A percentile compares a stretch with the other conserved stretches of the same genome.
These are phyloP conservation scores for Erodium texanum DNA, from an alignment of 441 rosid genomes.

Conservation along the genomic window DNA sequence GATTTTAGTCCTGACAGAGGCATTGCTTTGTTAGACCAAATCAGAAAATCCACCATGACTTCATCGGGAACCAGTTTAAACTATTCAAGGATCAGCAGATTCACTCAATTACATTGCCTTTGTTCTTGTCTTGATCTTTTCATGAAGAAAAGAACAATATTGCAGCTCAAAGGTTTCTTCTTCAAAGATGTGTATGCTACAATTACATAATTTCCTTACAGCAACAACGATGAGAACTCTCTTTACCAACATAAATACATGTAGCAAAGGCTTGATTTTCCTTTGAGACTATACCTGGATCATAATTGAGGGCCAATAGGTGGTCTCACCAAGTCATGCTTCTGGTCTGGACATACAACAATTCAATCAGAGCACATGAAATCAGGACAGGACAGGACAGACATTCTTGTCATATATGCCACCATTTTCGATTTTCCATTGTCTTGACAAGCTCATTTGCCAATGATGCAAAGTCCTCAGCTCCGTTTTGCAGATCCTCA, in stretches of 20 bases:
- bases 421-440: constrained; percentile 69
- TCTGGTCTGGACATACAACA: neutral
- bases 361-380: neutral
- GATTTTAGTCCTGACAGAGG: too few relatives aligned
- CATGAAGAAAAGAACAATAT: too few relatives aligned
- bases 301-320: neutral
- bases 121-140: too few relatives aligned
- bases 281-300: neutral
- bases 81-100: too few relatives aligned
- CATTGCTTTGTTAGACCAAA: too few relatives aligned
- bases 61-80: too few relatives aligned
- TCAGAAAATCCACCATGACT: too few relatives aligned
- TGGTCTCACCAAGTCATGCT: neutral
- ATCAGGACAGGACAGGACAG: too few relatives aligned
- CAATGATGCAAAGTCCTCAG: constrained; percentile 59
- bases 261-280: neutral
- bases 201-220: neutral
- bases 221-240: too few relatives aligned
- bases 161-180: too few relatives aligned
- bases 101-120: too few relatives aligned
- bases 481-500: constrained; percentile 50
- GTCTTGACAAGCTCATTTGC: constrained; percentile 58
- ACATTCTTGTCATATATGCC: constrained; percentile 32
- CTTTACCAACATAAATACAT: neutral
- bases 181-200: neutral